Evolutionary conservation across 2,329 filamentous ascomycete species (phyloP).

Genomic region (Aspergillus ibericus): DNA sequence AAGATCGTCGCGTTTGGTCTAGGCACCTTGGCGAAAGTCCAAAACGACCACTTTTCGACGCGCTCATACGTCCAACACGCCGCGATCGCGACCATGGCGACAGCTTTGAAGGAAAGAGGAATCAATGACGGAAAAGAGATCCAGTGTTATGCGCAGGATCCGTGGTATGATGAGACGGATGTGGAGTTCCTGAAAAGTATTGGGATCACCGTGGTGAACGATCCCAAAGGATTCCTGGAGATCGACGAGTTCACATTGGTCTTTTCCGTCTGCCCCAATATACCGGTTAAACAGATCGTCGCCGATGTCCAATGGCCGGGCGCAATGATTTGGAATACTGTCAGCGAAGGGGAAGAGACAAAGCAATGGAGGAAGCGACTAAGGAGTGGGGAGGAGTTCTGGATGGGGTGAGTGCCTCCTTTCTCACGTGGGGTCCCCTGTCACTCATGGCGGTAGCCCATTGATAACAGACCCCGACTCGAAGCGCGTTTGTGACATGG

Average conservation of each 20-base stretch:
- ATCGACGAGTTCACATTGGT: slow-evolving; percentile 40
- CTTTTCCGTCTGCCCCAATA: slow-evolving; percentile 34
- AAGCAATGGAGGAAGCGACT: slow-evolving; percentile 16
- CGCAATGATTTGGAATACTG: slow-evolving; percentile 30
- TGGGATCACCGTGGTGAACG: slow-evolving; percentile 27
- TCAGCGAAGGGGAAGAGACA: slow-evolving; percentile 10
- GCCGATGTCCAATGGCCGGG: slow-evolving; percentile 40
- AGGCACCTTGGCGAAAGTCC: slow-evolving; percentile 15
- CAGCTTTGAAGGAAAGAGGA: slow-evolving; percentile 13
- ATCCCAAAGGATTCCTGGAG: slow-evolving; percentile 37
- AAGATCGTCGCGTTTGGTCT: slow-evolving; percentile 30
- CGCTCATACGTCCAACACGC: slow-evolving; percentile 27
- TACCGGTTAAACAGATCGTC: slow-evolving; percentile 41
- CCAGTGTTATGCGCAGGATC: slow-evolving; percentile 31
- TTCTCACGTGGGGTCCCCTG: background rate
- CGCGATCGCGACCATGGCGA: slow-evolving; percentile 22
- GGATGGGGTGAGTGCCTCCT: slow-evolving; percentile 17
- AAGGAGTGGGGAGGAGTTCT: slow-evolving; percentile 17
- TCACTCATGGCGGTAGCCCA: slow-evolving; percentile 9
- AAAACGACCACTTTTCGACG: slow-evolving; percentile 4
- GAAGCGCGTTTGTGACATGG: slow-evolving; percentile 21
- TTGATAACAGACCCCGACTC: slow-evolving; percentile 26
- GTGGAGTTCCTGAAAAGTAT: slow-evolving; percentile 15
- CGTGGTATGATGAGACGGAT: slow-evolving; percentile 25
- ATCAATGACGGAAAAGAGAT: slow-evolving; percentile 8